These are phyloP conservation scores for Shiraia sp. DNA, from an alignment of 2,329 filamentous ascomycete genomes.

Conservation along the genomic window DNA sequence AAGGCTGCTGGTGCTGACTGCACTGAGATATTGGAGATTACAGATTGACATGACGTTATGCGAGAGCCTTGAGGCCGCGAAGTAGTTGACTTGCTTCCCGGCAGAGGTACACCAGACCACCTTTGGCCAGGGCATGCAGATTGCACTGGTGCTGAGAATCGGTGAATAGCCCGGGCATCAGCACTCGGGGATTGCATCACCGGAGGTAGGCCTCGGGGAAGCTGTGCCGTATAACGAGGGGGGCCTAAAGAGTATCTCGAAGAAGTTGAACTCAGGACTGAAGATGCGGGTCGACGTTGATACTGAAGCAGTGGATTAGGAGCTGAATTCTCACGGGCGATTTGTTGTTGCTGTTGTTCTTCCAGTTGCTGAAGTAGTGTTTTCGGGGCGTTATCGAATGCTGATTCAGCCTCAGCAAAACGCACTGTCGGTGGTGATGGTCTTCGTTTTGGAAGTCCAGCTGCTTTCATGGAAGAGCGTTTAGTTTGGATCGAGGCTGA, in stretches of 20 bases:
- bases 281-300: slow-evolving; percentile 7
- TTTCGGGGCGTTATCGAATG: slow-evolving; percentile 6
- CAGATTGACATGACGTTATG: slow-evolving; percentile 27
- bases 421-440: slow-evolving; percentile 27
- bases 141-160: slow-evolving; percentile 15
- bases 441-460: slow-evolving; percentile 11
- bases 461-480: slow-evolving; percentile 23
- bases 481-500: slow-evolving; percentile 10
- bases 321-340: slow-evolving; percentile 6
- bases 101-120: slow-evolving; percentile 18
- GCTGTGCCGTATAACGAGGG: slow-evolving; percentile 7
- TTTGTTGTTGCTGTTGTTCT: slow-evolving; percentile 6
- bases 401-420: slow-evolving; percentile 25
- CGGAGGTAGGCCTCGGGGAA: slow-evolving; percentile 9
- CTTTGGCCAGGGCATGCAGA: slow-evolving; percentile 12
- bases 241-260: slow-evolving; percentile 8
- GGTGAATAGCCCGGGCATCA: slow-evolving; percentile 12
- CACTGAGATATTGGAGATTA: slow-evolving; percentile 14
- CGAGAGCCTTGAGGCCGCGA: slow-evolving; percentile 10
- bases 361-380: too few relatives aligned
- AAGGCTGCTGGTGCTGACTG: slow-evolving; percentile 22
- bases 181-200: slow-evolving; percentile 5
- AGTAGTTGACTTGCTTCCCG: slow-evolving; percentile 20
- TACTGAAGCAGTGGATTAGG: slow-evolving; percentile 8
- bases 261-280: slow-evolving; percentile 7